Conservation (phyloP, 2,329 filamentous ascomycete genomes). For the Xylariaceae sp. region DNA sequence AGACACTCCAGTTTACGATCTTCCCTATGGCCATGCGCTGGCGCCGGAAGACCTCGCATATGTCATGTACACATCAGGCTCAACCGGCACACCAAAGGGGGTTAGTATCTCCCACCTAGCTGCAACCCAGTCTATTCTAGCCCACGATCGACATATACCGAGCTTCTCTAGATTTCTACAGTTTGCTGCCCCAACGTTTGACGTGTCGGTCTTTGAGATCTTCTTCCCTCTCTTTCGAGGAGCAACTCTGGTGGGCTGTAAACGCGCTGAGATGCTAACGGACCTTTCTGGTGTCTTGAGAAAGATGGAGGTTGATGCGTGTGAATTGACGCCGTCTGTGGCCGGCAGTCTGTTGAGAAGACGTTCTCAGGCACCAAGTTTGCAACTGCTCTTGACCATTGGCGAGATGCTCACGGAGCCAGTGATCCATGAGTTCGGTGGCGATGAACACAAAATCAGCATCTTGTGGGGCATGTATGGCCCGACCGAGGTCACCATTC, state of each 20-base stretch:
- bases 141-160: constrained; percentile 80
- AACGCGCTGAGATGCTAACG: constrained; percentile 72
- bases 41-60: constrained; percentile 67
- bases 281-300: constrained; percentile 74
- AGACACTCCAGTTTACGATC: neutral
- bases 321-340: constrained; percentile 88
- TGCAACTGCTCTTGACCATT: constrained; percentile 81
- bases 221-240: constrained; percentile 85
- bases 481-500: constrained; percentile 89
- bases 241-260: constrained; percentile 73
- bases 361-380: constrained; percentile 68
- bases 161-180: constrained; percentile 81
- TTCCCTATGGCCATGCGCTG: constrained; percentile 14
- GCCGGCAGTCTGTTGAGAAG: constrained; percentile 75
- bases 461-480: constrained; percentile 94
- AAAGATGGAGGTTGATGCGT: constrained; percentile 74
- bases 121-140: constrained; percentile 80
- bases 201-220: constrained; percentile 93
- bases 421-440: constrained; percentile 81
- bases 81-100: constrained; percentile 87
- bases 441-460: constrained; percentile 55
- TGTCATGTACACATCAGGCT: constrained; percentile 92
- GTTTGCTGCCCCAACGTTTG: constrained; percentile 91
- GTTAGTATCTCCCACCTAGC: constrained; percentile 82
- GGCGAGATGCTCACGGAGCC: constrained; percentile 87